Conservation (phyloP, 768 basidiomycete species). For the Leucosporidium scottii region DNA sequence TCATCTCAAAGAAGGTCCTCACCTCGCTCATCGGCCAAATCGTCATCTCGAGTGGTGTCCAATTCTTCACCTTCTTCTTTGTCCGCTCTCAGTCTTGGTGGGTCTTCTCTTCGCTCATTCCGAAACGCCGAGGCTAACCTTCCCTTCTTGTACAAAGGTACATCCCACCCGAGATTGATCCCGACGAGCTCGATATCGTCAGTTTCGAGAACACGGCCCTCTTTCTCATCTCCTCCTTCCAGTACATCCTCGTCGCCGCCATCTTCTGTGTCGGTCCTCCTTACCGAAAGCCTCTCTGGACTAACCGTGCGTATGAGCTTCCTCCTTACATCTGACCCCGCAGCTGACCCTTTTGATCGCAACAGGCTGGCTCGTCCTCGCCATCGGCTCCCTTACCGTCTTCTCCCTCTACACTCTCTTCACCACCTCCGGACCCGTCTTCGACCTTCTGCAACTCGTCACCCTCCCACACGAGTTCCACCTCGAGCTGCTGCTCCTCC, state of each 20-base stretch:
- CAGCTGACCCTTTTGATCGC: conserved; percentile 47
- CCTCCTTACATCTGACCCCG: conserved; percentile 1
- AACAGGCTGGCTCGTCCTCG: conserved; percentile 57
- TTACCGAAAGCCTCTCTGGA: conserved; percentile 89
- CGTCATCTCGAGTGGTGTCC: conserved; percentile 69
- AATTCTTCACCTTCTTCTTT: conserved; percentile 85
- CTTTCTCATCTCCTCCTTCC: conserved; percentile 94
- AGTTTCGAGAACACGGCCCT: conserved; percentile 89
- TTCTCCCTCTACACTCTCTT: conserved; percentile 76
- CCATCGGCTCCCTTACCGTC: conserved; percentile 58
- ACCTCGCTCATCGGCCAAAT: conserved; percentile 90
- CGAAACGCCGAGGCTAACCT: conserved; percentile 2
- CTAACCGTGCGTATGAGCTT: conserved; percentile 61
- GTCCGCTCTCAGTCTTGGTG: conserved; percentile 78
- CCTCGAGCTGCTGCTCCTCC: conserved; percentile 59
- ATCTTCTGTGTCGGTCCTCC: conserved; percentile 98
- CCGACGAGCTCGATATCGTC: conserved; percentile 66
- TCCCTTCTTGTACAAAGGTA: conserved; percentile 54
- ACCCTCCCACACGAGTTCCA: conserved; percentile 62
- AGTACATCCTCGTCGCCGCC: conserved; percentile 92
- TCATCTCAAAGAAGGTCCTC: conserved; percentile 91
- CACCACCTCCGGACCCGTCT: conserved; percentile 56
- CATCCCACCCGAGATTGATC: conserved; percentile 57
- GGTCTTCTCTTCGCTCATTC: conserved; percentile 27
- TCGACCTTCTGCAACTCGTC: conserved; percentile 67